Percentiles rank a stretch among this genome's conserved stretches.
Conservation (phyloP, 192 early-diverging fungal genomes). For the Coemansia asiatica region DNA sequence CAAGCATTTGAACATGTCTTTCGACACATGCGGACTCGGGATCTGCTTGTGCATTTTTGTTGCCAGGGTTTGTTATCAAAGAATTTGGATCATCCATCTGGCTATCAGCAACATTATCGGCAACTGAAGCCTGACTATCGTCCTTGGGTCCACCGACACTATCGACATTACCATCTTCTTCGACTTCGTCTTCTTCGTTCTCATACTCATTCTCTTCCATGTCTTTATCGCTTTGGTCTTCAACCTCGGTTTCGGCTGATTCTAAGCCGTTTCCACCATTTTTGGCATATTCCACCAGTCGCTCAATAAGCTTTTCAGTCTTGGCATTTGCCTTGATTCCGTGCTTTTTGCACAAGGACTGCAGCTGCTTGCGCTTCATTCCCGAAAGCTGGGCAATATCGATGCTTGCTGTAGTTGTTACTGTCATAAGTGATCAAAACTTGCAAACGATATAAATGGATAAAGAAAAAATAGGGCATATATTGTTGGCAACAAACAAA, state of each 20-base stretch:
- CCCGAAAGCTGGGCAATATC: conserved; percentile 32
- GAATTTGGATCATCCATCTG: too few species aligned
- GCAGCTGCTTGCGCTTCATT: conserved; percentile 49
- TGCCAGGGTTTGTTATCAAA: too few species aligned
- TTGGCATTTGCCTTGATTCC: conserved; percentile 51
- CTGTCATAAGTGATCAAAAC: background rate
- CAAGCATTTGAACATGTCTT: background rate
- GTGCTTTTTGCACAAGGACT: conserved; percentile 50
- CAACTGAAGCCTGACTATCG: too few species aligned
- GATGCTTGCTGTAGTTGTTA: conserved; percentile 18
- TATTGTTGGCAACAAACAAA: too few species aligned
- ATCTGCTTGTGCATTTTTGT: too few species aligned
- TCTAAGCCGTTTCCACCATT: background rate
- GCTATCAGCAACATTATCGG: too few species aligned
- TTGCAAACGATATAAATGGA: background rate
- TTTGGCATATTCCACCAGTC: conserved; percentile 13
- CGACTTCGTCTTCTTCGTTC: background rate
- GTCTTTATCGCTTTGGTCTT: background rate
- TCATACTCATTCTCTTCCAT: background rate
- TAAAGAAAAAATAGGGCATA: background rate
- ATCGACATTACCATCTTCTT: background rate
- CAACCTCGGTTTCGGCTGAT: background rate
- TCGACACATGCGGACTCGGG: background rate
- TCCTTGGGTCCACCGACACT: too few species aligned
- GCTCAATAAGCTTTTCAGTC: conserved; percentile 43